phyloP scores from a whole-genome alignment of 805 yeast species.

The Starmera dryadoides region DNA sequence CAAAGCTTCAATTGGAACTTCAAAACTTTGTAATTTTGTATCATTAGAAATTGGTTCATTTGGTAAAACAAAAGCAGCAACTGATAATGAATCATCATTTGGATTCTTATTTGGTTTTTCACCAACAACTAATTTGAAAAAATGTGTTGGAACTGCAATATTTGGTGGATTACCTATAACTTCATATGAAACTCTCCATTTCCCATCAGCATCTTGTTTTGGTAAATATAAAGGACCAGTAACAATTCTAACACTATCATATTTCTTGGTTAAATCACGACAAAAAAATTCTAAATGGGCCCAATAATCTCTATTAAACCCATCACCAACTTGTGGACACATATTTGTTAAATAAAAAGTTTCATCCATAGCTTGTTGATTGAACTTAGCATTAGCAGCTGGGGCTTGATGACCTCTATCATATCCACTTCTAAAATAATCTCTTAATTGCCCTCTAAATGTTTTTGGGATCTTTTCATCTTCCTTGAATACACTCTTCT shows the following conservation, averaged over 20 bases:
- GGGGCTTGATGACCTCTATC: conserved; percentile 98
- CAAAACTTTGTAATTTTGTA: conserved; percentile 65
- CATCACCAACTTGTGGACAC: conserved; percentile 96
- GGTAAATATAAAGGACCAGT: conserved; percentile 95
- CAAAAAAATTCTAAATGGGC: conserved; percentile 91
- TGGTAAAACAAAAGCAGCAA: conserved; percentile 92
- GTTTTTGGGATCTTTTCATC: conserved; percentile 73
- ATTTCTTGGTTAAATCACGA: conserved; percentile 65
- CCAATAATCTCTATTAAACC: conserved; percentile 97
- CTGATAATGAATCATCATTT: conserved; percentile 38
- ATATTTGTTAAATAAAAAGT: conserved; percentile 87
- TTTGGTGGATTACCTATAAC: conserved; percentile 95
- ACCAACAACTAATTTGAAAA: conserved; percentile 84
- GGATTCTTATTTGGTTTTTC: conserved; percentile 45
- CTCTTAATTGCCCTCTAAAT: conserved; percentile 72
- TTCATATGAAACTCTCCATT: conserved; percentile 79
- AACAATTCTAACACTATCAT: conserved; percentile 72
- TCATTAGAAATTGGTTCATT: conserved; percentile 72
- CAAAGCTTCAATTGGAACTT: conserved; percentile 84
- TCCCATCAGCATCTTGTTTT: conserved; percentile 66
- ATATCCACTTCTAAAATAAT: conserved; percentile 91
- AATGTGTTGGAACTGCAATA: conserved; percentile 96
- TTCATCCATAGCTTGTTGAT: conserved; percentile 90
- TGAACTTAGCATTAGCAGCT: conserved; percentile 92
- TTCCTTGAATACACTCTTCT: conserved; percentile 77